Base-by-base conservation (phyloP, 2,329 filamentous ascomycete species). In the Nemania sp. region DNA sequence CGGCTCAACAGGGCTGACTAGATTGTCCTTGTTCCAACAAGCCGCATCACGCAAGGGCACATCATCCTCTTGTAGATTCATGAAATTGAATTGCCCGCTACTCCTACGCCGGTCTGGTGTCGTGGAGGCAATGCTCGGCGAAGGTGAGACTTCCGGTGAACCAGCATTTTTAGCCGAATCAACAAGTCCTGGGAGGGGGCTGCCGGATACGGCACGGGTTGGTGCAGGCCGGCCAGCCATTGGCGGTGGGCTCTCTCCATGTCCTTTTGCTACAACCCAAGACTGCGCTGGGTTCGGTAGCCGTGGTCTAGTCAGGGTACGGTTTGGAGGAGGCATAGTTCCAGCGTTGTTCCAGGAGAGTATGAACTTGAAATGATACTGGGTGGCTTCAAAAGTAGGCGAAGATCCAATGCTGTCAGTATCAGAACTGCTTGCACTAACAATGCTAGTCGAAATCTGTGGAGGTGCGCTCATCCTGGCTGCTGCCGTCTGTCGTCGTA, bases 301-400 rank as follows among this genome's bases (percentile, higher is more conserved):
- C 12, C 88, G 82, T 1, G 91, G 90, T 5, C 86, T 83, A 20
- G 81, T 81, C 18, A 93, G 78, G n/a, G 88, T 81, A 2, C 87
- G 84, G 42, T 88, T 84, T 2, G 83, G 83, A 0, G 79, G 78
- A 54, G 83, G 80, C 64, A 83, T 80, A 18, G 80, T 74, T 21
- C 83, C 83, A 5, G 76, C 71, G 50, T 81, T 76, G 42, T 87
- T 81, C 81, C 85, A 89, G 61, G 89, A 87, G 2, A 92, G 81
- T 10, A 88, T 86, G 69, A 93, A 93, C 63, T 88, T 90, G 79
- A 93, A 93, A 61, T 86, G 81, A 69, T 85, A 91, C 65, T 81
- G 79, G 72, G 82, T 76, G 71, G 83, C 76, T 66, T 85, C 81
- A 60, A 76, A 83, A 5, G 82, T 76, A 0, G 84, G 84, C 1